Conservation (phyloP, 2,329 filamentous ascomycete genomes). For the Coleophoma cylindrospora region DNA sequence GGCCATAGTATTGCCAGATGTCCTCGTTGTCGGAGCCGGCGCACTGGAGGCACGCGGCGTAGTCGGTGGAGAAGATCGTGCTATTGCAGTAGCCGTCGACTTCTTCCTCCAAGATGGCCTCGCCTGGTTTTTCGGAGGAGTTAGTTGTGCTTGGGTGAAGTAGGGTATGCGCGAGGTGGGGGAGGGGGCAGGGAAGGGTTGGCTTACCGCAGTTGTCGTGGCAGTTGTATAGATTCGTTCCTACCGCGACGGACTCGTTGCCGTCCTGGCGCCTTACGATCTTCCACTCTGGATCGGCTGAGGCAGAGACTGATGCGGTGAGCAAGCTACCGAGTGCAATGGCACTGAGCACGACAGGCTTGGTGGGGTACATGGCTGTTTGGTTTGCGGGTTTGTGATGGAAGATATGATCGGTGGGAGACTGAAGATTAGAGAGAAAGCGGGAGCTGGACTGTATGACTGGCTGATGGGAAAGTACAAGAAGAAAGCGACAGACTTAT, state of each 20-base stretch:
- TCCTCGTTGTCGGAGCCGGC: slow-evolving; percentile 14
- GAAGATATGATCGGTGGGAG: no score
- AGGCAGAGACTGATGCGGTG: not conserved
- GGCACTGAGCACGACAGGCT: slow-evolving; percentile 1
- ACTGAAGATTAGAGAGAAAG: no score
- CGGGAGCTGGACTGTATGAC: no score
- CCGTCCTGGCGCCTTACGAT: slow-evolving; percentile 7
- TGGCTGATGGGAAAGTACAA: no score
- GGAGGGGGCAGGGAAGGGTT: not conserved
- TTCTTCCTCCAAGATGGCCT: slow-evolving; percentile 5
- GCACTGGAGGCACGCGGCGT: slow-evolving; percentile 12
- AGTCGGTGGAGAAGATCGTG: slow-evolving; percentile 11
- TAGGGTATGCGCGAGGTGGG: not conserved
- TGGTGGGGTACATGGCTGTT: slow-evolving; percentile 9
- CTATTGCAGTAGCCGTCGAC: slow-evolving; percentile 9
- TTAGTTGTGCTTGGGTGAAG: not conserved
- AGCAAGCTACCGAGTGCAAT: slow-evolving; percentile 1
- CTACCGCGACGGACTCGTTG: not conserved
- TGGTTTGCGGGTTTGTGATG: not conserved
- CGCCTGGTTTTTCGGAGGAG: not conserved
- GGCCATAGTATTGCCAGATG: slow-evolving; percentile 12
- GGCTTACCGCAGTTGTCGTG: slow-evolving; percentile 4
- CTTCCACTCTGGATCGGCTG: not conserved
- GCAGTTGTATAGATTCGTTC: slow-evolving; percentile 2
- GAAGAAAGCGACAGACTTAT: no score